phyloP scores from a whole-genome alignment of 1,139 yeast genomes.

The Suhomyces bolitotheri region DNA sequence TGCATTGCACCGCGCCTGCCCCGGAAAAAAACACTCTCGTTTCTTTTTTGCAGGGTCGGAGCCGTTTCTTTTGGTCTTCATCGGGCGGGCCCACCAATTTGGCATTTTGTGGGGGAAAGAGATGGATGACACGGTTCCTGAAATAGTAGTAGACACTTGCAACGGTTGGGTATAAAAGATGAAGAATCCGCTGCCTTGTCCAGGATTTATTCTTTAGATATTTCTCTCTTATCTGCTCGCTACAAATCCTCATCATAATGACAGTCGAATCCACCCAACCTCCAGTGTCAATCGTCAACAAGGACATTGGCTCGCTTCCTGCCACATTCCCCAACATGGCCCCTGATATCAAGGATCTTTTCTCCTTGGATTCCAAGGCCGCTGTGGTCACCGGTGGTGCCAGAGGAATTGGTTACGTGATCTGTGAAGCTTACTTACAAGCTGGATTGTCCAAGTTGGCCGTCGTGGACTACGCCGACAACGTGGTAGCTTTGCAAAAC shows the following conservation, averaged over 20 bases:
- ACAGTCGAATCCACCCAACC: slow-evolving; percentile 16
- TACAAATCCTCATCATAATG: slow-evolving; percentile 12
- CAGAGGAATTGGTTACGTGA: slow-evolving; percentile 47
- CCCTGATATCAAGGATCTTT: slow-evolving; percentile 38
- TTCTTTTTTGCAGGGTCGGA: slow-evolving; percentile 11
- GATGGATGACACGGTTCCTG: neutral
- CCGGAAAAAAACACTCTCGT: slow-evolving; percentile 16
- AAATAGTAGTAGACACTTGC: neutral
- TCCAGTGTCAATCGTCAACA: slow-evolving; percentile 26
- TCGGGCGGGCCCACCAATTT: slow-evolving; percentile 1
- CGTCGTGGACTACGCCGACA: slow-evolving; percentile 42
- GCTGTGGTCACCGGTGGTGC: slow-evolving; percentile 49
- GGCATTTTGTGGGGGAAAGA: slow-evolving; percentile 10
- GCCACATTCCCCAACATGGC: slow-evolving; percentile 36
- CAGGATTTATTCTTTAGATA: neutral
- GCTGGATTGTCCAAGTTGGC: slow-evolving; percentile 47
- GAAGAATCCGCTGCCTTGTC: neutral
- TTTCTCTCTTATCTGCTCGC: neutral
- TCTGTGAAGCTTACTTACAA: slow-evolving; percentile 47
- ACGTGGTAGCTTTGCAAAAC: slow-evolving; percentile 30
- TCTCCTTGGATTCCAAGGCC: slow-evolving; percentile 36
- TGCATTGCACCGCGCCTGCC: neutral
- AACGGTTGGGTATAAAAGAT: neutral
- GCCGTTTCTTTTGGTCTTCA: slow-evolving; percentile 7
- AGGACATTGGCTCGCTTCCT: slow-evolving; percentile 43